Evolutionary conservation across 2,329 filamentous ascomycete species (phyloP).

Genomic region (Penicillium thymicola): DNA sequence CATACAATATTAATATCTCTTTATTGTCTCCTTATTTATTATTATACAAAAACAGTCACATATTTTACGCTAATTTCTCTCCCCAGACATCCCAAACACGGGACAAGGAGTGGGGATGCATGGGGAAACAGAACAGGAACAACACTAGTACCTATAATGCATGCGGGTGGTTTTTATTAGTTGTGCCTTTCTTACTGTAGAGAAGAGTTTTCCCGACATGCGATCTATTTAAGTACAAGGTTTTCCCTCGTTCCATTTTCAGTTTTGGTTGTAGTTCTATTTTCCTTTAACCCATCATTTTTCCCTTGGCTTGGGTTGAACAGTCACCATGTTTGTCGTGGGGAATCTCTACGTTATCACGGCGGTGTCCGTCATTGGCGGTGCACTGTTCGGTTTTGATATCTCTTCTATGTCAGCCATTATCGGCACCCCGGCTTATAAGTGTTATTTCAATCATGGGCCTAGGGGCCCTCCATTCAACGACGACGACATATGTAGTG

Average conservation of each 20-base stretch:
- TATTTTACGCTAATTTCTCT: constrained; percentile 4
- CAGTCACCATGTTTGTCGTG: constrained; percentile 36
- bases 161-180: constrained; percentile 1
- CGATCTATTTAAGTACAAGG: constrained; percentile 4
- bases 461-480: constrained; percentile 58
- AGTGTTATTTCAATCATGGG: constrained; percentile 63
- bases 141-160: not conserved
- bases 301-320: not conserved
- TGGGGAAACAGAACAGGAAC: not conserved
- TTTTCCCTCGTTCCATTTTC: not conserved
- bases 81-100: constrained; percentile 2
- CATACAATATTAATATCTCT: not conserved
- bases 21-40: constrained; percentile 8
- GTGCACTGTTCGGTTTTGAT: constrained; percentile 35
- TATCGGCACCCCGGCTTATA: constrained; percentile 51
- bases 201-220: constrained; percentile 2
- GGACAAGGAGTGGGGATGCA: not conserved
- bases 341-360: constrained; percentile 58
- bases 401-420: constrained; percentile 39
- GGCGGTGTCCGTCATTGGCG: constrained; percentile 48
- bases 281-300: not conserved
- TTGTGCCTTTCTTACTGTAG: not conserved
- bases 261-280: not conserved
- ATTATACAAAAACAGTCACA: not conserved
- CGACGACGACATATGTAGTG: constrained; percentile 40